Conservation (phyloP, 352 stramenopile species). For the Phytopythium aichiense region DNA sequence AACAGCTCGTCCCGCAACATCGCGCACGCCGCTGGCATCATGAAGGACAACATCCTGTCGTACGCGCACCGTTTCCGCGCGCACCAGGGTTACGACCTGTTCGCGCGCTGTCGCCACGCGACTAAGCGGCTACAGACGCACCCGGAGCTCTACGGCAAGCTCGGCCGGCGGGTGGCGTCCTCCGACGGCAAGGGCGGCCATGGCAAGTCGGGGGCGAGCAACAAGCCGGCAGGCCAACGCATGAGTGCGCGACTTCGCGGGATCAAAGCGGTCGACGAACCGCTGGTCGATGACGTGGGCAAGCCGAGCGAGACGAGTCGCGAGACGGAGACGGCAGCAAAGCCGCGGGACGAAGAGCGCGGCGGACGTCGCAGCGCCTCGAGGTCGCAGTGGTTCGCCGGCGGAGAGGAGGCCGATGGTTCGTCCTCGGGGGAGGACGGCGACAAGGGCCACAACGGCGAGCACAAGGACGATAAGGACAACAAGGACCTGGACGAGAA, state of each 20-base stretch:
- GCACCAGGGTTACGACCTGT: constrained; percentile 86
- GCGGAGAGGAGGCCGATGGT: constrained; percentile 7
- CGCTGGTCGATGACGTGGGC: not conserved
- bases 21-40: constrained; percentile 72
- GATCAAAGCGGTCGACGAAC: constrained; percentile 27
- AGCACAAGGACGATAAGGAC: not conserved
- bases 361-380: not conserved
- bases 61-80: constrained; percentile 86
- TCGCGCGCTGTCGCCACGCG: constrained; percentile 80
- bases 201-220: constrained; percentile 7
- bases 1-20: constrained; percentile 69
- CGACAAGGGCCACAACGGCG: constrained; percentile 3
- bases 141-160: constrained; percentile 37
- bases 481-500: not conserved
- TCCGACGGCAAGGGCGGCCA: not conserved
- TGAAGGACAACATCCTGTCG: constrained; percentile 89
- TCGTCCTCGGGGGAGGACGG: constrained; percentile 13
- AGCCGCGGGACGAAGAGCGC: not conserved
- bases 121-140: constrained; percentile 57
- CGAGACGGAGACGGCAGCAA: not conserved
- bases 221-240: constrained; percentile 16
- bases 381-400: constrained; percentile 32
- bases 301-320: not conserved
- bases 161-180: constrained; percentile 8
- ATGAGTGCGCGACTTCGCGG: constrained; percentile 37